These are phyloP conservation scores for Isoetes taiwanensis DNA, from an alignment of 75 land plant genomes.

Conservation along the genomic window DNA sequence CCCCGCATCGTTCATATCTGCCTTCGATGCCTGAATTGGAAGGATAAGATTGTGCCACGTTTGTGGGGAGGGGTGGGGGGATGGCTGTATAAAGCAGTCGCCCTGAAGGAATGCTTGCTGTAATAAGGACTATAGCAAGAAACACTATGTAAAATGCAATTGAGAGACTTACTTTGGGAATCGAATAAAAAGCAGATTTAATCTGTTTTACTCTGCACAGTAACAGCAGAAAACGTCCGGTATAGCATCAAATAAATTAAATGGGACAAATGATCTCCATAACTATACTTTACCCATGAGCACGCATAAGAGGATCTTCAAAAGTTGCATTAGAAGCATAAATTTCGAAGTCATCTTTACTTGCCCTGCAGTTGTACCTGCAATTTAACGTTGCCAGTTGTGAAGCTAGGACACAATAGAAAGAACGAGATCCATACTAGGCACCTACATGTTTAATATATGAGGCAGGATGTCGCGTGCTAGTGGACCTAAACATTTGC, in stretches of 20 bases:
- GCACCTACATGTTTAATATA: constrained; percentile 47
- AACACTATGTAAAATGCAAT: too few species aligned
- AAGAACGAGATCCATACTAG: too few species aligned
- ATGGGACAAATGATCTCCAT: not conserved
- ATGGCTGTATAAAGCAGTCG: too few species aligned
- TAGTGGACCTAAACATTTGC: constrained; percentile 23
- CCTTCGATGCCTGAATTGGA: too few species aligned
- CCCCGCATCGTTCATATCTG: too few species aligned
- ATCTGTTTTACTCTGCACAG: constrained; percentile 62
- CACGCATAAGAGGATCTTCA: constrained; percentile 87
- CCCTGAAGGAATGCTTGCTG: too few species aligned
- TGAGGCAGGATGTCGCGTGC: constrained; percentile 40
- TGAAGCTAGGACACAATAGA: too few species aligned
- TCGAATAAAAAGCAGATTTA: constrained; percentile 86
- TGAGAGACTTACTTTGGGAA: constrained; percentile 85
- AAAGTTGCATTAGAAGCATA: constrained; percentile 82
- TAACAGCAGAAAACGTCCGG: not conserved
- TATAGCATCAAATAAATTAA: not conserved
- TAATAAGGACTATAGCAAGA: too few species aligned
- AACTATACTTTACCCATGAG: constrained; percentile 43
- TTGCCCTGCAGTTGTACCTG: constrained; percentile 56
- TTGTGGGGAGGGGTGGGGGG: too few species aligned
- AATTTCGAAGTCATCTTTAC: constrained; percentile 70
- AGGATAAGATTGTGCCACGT: too few species aligned
- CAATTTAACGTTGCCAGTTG: too few species aligned